Evolutionary conservation across 2,329 filamentous ascomycete species (phyloP).

Genomic region (Tolypocladium amazonense): DNA sequence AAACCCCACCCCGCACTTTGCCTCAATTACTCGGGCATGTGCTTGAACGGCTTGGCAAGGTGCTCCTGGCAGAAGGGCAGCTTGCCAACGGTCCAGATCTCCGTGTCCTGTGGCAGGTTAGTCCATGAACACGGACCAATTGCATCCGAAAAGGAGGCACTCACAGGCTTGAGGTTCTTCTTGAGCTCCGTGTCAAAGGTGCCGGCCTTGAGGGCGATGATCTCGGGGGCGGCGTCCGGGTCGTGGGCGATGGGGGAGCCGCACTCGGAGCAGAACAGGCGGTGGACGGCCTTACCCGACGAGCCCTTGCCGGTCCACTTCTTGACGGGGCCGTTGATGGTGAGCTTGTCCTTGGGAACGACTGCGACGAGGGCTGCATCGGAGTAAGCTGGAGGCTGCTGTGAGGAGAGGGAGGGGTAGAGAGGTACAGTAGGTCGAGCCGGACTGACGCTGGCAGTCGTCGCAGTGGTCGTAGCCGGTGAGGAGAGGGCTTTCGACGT

Average conservation of each 20-base stretch:
- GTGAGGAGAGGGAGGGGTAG: not conserved
- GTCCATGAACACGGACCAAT: slow-evolving; percentile 1
- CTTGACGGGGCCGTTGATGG: slow-evolving; percentile 53
- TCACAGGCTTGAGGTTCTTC: slow-evolving; percentile 55
- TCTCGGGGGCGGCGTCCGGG: slow-evolving; percentile 57
- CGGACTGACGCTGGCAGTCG: slow-evolving; percentile 60
- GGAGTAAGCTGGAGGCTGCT: not conserved
- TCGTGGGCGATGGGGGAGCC: slow-evolving; percentile 62
- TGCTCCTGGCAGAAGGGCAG: slow-evolving; percentile 60
- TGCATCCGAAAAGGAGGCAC: slow-evolving; percentile 10
- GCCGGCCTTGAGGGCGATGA: slow-evolving; percentile 60
- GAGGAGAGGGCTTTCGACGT: slow-evolving; percentile 38
- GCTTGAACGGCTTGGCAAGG: slow-evolving; percentile 49
- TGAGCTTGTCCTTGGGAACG: slow-evolving; percentile 56
- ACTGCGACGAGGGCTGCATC: slow-evolving; percentile 52
- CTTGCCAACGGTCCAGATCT: slow-evolving; percentile 61
- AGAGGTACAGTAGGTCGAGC: slow-evolving; percentile 54
- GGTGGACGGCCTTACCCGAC: slow-evolving; percentile 54
- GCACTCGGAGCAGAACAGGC: slow-evolving; percentile 60
- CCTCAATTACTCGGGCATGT: slow-evolving; percentile 48
- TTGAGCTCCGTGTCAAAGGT: slow-evolving; percentile 53
- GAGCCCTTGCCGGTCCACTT: slow-evolving; percentile 48
- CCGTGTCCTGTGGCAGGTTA: slow-evolving; percentile 39
- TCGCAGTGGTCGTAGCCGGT: slow-evolving; percentile 63
- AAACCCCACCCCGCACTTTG: not conserved